Evolutionary conservation across 2,329 filamentous ascomycete species (phyloP).

Genomic region (Arachnopeziza araneosa): DNA sequence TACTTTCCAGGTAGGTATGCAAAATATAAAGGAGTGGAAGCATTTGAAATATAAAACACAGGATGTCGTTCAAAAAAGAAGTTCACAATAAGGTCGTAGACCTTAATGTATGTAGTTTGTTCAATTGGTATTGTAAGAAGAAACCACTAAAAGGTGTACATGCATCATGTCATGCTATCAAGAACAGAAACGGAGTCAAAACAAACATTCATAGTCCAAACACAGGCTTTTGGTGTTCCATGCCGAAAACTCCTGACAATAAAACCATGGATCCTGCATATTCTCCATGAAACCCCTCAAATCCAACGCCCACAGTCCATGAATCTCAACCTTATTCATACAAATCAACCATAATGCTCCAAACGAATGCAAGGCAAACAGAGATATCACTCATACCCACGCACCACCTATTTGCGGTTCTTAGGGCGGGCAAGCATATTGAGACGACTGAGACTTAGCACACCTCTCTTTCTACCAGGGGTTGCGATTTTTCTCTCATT

Average conservation of each 20-base stretch:
- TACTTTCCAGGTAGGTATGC: too few species aligned
- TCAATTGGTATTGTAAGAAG: too few species aligned
- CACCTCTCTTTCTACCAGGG: conserved; percentile 46
- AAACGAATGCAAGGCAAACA: not conserved
- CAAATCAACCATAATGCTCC: not conserved
- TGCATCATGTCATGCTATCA: not conserved
- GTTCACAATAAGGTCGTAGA: too few species aligned
- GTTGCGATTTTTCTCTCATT: conserved; percentile 33
- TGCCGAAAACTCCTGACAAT: not conserved
- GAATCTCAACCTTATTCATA: not conserved
- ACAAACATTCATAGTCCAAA: not conserved
- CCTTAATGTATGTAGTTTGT: too few species aligned
- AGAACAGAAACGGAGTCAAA: not conserved
- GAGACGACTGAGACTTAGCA: conserved; percentile 53
- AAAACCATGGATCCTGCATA: not conserved
- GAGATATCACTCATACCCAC: not conserved
- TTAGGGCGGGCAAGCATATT: conserved; percentile 59
- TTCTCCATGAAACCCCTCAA: not conserved
- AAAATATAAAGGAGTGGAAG: too few species aligned
- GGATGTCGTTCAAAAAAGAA: too few species aligned
- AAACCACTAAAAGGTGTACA: not conserved
- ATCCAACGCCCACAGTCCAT: not conserved
- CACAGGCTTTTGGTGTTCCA: not conserved
- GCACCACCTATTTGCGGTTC: conserved; percentile 39
- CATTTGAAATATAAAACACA: too few species aligned